Base-by-base conservation (phyloP, 1,139 yeast genomes). In the Wickerhamiella pararugosa region DNA sequence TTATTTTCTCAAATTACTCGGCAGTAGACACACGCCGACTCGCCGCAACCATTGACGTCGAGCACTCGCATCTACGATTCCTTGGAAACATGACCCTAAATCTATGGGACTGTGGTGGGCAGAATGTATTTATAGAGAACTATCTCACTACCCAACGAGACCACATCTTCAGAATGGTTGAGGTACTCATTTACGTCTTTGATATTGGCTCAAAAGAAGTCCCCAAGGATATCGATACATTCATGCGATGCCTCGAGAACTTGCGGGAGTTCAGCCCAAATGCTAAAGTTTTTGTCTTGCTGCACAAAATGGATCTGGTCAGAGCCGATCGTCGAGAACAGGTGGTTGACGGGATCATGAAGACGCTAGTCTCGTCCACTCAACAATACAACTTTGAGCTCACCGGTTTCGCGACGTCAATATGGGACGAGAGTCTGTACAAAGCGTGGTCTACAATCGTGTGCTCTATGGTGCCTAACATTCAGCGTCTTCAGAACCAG, bases 371-470 rank as follows among this genome's bases (percentile, higher is more conserved):
- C 51, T 77, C 75, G 45, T 80, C 83, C 11, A 79, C 94, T 7
- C 70, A 74, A 46, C 84, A 84, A 28, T 86, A 70, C 60, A 84
- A 82, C 37, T 86, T 84, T 62, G 68, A 75, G 45, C 66, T 86
- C 36, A 73, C 74, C n/a, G 96, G 97, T 6, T 87, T 86, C 57
- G 90, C 96, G 5, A 90, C 98, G 0, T 82, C 95, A 4, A 90
- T 90, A 46, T 90, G 98, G 98, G 97, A 90, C 61, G 98, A 90
- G 60, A 78, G 93, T 55, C 68, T 90, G 48, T 90, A 87, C 61
- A 83, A 81, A 60, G 98, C 98, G 0, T 90, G 99, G 99, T 82
- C 95, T 4, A 82, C 79, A 43, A 90, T 90, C 47, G 97, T 90
- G 32, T 86, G 97, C 57, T 81, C 96, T 2, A 69, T 90, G 51